Evolutionary conservation across 2,329 filamentous ascomycete species (phyloP).

Genomic region (Malbranchea zuffiana): DNA sequence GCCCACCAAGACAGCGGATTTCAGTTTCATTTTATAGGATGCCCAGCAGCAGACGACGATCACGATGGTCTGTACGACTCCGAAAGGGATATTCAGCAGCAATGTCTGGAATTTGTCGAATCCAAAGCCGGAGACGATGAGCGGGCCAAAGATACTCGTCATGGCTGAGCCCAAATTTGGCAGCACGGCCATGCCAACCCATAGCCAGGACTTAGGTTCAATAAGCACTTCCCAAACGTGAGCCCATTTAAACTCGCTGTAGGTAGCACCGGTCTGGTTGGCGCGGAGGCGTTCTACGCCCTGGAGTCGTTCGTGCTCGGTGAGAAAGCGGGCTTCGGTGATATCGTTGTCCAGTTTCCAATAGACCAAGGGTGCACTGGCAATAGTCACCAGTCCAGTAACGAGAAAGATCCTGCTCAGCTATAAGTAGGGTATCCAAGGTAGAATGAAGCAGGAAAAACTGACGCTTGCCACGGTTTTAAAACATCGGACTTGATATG

Average conservation of each 20-base stretch:
- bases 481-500: conserved; percentile 40
- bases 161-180: conserved; percentile 56
- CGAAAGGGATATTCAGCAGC: conserved; percentile 58
- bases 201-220: conserved; percentile 46
- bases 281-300: conserved; percentile 41
- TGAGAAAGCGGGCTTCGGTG: conserved; percentile 40
- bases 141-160: conserved; percentile 53
- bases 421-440: neutral
- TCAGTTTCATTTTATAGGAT: conserved; percentile 46
- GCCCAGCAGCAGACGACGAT: conserved; percentile 50
- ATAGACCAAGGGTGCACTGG: conserved; percentile 48
- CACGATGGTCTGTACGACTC: conserved; percentile 48
- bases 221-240: conserved; percentile 35
- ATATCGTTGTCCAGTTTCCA: conserved; percentile 50
- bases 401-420: conserved; percentile 47
- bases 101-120: conserved; percentile 49
- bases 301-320: conserved; percentile 36
- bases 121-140: conserved; percentile 51
- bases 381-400: conserved; percentile 50
- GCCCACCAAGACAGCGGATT: conserved; percentile 44
- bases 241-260: conserved; percentile 36
- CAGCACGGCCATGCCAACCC: conserved; percentile 49
- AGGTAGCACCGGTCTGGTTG: conserved; percentile 40
- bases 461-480: conserved; percentile 42
- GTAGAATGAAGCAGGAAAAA: neutral